Conservation (phyloP, 2,329 filamentous ascomycete species). For the Ploettnerulaceae sp. region DNA sequence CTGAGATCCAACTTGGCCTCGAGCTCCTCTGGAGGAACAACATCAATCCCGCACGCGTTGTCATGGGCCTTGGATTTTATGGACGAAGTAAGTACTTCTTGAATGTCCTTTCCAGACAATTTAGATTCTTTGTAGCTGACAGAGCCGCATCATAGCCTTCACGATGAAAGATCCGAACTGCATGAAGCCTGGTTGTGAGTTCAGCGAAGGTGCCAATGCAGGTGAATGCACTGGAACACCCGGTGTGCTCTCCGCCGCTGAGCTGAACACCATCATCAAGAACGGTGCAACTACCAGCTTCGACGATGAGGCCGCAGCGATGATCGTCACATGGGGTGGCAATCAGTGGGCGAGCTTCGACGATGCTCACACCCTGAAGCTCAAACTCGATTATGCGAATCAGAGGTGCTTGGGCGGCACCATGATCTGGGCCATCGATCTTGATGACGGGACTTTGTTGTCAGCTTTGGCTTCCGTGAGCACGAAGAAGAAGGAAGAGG, state of each 20-base stretch:
- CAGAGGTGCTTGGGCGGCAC: conserved; percentile 31
- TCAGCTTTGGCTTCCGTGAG: no score
- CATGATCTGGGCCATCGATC: conserved; percentile 37
- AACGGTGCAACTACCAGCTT: neutral
- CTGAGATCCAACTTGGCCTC: conserved; percentile 40
- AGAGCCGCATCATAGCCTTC: no score
- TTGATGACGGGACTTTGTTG: no score
- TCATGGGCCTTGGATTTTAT: conserved; percentile 45
- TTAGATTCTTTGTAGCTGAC: no score
- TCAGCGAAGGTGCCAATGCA: conserved; percentile 19
- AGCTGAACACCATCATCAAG: conserved; percentile 33
- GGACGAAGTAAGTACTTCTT: no score
- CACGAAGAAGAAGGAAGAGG: no score
- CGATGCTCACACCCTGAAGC: conserved; percentile 34
- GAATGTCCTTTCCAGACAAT: no score
- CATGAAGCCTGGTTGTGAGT: conserved; percentile 24
- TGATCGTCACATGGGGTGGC: conserved; percentile 33
- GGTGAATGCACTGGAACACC: conserved; percentile 10
- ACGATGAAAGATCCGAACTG: conserved; percentile 22
- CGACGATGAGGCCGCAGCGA: conserved; percentile 31
- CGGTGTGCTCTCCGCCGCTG: conserved; percentile 35
- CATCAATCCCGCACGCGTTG: conserved; percentile 39
- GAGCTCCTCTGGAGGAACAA: conserved; percentile 44
- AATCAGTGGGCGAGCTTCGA: conserved; percentile 40
- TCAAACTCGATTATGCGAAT: conserved; percentile 35